Percentiles rank a stretch among this genome's conserved stretches.
Conservation (phyloP, 768 basidiomycete genomes). For the Fibroporia radiculosa region DNA sequence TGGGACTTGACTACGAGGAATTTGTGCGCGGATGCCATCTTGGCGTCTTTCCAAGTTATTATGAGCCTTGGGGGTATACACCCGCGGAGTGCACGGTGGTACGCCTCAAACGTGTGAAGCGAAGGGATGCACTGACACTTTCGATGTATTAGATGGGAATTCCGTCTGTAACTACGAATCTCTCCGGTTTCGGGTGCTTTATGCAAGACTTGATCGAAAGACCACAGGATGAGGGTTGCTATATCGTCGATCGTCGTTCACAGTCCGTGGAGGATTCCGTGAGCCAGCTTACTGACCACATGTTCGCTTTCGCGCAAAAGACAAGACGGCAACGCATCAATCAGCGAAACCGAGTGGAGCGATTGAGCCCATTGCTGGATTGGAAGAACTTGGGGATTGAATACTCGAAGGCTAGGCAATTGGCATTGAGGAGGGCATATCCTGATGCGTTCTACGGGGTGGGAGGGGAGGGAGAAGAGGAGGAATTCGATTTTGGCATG, state of each 20-base stretch:
- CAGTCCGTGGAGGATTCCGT: conserved; percentile 90
- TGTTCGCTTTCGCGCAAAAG: conserved; percentile 73
- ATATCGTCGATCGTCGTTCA: conserved; percentile 89
- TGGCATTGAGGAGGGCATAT: conserved; percentile 88
- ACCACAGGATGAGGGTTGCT: conserved; percentile 92
- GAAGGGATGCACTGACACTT: not conserved
- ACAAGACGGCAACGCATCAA: conserved; percentile 96
- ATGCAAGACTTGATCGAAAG: conserved; percentile 97
- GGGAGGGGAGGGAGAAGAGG: conserved; percentile 44
- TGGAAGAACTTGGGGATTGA: conserved; percentile 99
- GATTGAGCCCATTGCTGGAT: conserved; percentile 86
- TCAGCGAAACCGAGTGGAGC: conserved; percentile 96
- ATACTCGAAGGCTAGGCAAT: conserved; percentile 90
- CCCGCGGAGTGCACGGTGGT: conserved; percentile 99
- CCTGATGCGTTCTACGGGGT: conserved; percentile 82
- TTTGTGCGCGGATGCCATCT: conserved; percentile 97
- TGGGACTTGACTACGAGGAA: conserved; percentile 97
- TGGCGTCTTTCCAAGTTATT: conserved; percentile 97
- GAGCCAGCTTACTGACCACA: conserved; percentile 66
- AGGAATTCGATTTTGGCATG: conserved; percentile 56
- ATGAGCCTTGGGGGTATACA: conserved; percentile 95
- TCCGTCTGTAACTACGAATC: conserved; percentile 93
- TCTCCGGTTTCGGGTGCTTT: conserved; percentile 97
- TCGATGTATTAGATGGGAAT: conserved; percentile 78
- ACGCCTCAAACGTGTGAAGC: conserved; percentile 21